A percentile compares a stretch with the other conserved stretches of the same genome.
phyloP scores from a whole-genome alignment of 2,329 filamentous ascomycete genomes.

The Phaeosphaeria sp. region DNA sequence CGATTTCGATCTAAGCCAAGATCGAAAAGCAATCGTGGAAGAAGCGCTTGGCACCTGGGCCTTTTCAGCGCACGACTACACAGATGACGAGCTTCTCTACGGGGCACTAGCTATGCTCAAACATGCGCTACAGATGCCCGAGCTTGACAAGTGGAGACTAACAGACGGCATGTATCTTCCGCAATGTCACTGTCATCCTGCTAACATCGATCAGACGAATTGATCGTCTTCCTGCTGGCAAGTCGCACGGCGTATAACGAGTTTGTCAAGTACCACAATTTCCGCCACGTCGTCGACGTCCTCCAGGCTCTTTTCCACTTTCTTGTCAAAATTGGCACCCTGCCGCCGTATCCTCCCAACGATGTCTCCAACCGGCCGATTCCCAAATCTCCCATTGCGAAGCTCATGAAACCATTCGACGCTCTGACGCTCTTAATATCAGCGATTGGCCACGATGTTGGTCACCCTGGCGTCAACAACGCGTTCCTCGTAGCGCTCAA shows the following conservation, averaged over 20 bases:
- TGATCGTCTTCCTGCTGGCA: constrained; percentile 85
- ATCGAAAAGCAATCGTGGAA: constrained; percentile 71
- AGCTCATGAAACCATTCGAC: constrained; percentile 83
- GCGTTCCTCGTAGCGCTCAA: constrained; percentile 92
- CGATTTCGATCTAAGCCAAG: constrained; percentile 71
- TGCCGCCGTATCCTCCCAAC: constrained; percentile 69
- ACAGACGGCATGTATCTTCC: constrained; percentile 68
- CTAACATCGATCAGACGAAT: constrained; percentile 65
- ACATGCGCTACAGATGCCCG: constrained; percentile 82
- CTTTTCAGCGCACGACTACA: constrained; percentile 88
- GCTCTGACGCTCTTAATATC: constrained; percentile 88
- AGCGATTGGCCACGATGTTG: constrained; percentile 97
- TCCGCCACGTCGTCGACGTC: constrained; percentile 95
- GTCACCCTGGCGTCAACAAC: constrained; percentile 97
- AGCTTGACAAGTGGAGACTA: constrained; percentile 81
- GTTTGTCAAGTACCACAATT: constrained; percentile 98
- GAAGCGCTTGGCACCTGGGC: constrained; percentile 78
- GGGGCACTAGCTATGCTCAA: constrained; percentile 88
- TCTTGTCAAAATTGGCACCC: constrained; percentile 77
- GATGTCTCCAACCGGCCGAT: constrained; percentile 33
- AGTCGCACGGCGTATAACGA: constrained; percentile 94
- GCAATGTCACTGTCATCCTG: background rate
- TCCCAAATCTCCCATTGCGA: constrained; percentile 71
- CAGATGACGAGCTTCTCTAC: constrained; percentile 88
- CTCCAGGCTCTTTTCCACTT: constrained; percentile 93